Conservation (phyloP, 306 rosid species). For the Quercus cerris region DNA sequence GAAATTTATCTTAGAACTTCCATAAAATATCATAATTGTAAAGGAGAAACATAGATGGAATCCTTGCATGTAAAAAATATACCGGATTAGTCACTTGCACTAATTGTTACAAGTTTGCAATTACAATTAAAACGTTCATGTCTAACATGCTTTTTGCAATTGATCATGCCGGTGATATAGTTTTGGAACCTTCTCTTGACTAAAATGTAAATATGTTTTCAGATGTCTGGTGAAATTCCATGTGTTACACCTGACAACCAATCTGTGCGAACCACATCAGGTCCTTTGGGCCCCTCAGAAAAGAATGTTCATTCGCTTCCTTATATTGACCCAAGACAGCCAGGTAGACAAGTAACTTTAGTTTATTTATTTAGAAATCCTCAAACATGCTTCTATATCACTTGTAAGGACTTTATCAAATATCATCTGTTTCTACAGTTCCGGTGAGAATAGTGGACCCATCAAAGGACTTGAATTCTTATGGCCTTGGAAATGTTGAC, state of each 20-base stretch:
- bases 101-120: background rate
- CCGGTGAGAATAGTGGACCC: constrained; percentile 92
- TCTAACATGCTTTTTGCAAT: background rate
- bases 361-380: background rate
- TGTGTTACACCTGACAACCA: constrained; percentile 87
- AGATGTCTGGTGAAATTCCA: constrained; percentile 94
- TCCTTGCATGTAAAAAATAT: too few species aligned
- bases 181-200: background rate
- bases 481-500: constrained; percentile 97
- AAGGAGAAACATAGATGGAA: too few species aligned
- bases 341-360: constrained; percentile 52
- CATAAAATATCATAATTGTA: too few species aligned
- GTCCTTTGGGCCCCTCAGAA: constrained; percentile 87
- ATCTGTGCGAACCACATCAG: constrained; percentile 87
- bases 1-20: background rate
- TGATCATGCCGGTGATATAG: background rate
- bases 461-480: constrained; percentile 90
- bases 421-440: constrained; percentile 44
- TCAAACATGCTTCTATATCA: background rate
- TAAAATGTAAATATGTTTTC: constrained; percentile 18
- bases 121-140: too few species aligned
- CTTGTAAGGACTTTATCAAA: constrained; percentile 16
- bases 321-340: constrained; percentile 79
- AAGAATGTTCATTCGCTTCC: constrained; percentile 59
- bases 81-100: background rate